These are phyloP conservation scores for Colletotrichum caudatum DNA, from an alignment of 2,329 filamentous ascomycete species.

Conservation along the genomic window DNA sequence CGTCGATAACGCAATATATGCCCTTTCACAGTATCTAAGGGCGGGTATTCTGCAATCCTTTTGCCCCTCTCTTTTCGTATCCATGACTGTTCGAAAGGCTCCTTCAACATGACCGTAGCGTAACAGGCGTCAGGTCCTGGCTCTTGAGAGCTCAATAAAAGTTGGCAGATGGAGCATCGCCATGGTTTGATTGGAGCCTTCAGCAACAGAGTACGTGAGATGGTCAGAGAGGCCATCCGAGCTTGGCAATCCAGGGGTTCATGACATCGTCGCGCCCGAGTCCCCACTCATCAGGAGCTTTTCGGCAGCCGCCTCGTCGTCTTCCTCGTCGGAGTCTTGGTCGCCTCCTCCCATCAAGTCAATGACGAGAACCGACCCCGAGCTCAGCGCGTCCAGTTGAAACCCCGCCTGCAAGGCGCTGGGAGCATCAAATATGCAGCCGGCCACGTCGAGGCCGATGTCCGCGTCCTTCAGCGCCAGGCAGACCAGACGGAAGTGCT, in stretches of 20 bases:
- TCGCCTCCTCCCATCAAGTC: conserved; percentile 43
- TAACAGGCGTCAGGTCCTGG: too few relatives aligned
- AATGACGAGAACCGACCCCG: conserved; percentile 43
- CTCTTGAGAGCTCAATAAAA: too few relatives aligned
- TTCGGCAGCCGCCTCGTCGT: conserved; percentile 35
- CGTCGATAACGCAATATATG: background rate
- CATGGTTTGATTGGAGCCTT: background rate
- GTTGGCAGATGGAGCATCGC: too few relatives aligned
- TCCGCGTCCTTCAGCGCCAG: conserved; percentile 44
- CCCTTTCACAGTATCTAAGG: background rate
- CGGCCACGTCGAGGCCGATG: conserved; percentile 44
- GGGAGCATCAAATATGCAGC: conserved; percentile 43
- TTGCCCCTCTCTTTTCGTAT: background rate
- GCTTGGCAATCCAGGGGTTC: background rate
- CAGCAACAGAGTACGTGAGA: too few relatives aligned
- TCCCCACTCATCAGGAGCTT: conserved; percentile 30
- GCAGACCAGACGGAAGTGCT: conserved; percentile 44
- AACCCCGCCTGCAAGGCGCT: conserved; percentile 43
- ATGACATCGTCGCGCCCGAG: conserved; percentile 25
- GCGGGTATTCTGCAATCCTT: too few relatives aligned
- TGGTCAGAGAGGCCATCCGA: too few relatives aligned
- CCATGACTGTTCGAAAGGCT: too few relatives aligned
- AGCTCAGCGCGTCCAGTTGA: conserved; percentile 44
- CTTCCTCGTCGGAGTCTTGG: conserved; percentile 39
- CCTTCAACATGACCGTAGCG: background rate